A percentile compares a stretch with the other conserved stretches of the same genome.
Conservation (phyloP, 495 filamentous ascomycete genomes). For the Geoglossum glabrum region DNA sequence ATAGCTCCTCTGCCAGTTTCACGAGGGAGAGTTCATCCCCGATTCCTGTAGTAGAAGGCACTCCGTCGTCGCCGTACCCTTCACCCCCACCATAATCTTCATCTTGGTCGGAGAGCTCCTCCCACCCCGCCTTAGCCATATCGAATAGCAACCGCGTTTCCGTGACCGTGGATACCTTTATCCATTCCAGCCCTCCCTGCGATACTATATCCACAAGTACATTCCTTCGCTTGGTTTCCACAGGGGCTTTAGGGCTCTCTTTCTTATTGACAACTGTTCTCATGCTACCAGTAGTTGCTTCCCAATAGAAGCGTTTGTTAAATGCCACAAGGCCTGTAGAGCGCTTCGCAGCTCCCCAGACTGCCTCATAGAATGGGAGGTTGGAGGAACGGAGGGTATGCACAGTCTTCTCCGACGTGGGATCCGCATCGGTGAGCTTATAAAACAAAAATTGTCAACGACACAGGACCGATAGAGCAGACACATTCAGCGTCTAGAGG, state of each 20-base stretch:
- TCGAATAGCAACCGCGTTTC: conserved; percentile 36
- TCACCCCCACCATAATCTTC: conserved; percentile 16
- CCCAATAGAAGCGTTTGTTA: conserved; percentile 31
- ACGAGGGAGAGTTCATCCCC: conserved; percentile 24
- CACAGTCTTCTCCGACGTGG: conserved; percentile 13
- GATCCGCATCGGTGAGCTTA: conserved; percentile 12
- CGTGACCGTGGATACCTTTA: conserved; percentile 40
- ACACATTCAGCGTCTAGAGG: neutral
- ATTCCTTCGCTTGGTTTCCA: neutral
- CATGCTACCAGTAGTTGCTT: neutral
- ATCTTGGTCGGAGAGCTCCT: conserved; percentile 17
- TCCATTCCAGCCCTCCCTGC: conserved; percentile 26
- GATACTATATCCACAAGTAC: conserved; percentile 7
- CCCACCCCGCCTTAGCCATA: conserved; percentile 44
- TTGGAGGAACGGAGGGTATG: conserved; percentile 37
- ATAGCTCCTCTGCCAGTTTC: conserved; percentile 32
- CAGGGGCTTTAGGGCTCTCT: neutral
- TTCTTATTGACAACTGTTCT: neutral
- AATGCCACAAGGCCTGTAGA: conserved; percentile 28
- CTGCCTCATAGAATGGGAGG: conserved; percentile 32
- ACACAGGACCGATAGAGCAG: neutral
- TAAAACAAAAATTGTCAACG: neutral
- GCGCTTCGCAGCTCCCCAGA: conserved; percentile 31
- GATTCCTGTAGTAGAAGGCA: conserved; percentile 9
- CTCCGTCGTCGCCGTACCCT: neutral